Conservation (phyloP, 345 rosid species). For the Rhodamnia rubescens region DNA sequence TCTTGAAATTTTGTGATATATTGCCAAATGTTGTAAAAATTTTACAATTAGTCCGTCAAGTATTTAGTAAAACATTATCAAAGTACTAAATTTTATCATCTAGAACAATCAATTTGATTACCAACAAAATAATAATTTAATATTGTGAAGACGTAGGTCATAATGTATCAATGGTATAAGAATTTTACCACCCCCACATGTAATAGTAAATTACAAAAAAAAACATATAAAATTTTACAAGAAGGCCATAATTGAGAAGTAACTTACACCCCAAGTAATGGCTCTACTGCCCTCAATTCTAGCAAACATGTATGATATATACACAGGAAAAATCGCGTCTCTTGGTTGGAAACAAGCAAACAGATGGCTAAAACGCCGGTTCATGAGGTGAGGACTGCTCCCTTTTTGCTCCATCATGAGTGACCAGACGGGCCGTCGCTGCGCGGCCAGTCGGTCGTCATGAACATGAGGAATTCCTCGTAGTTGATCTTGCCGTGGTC, state of each 20-base stretch:
- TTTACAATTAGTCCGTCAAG: neutral
- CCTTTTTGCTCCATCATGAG: neutral
- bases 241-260: neutral
- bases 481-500: conserved; percentile 42
- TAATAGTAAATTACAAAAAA: neutral
- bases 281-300: neutral
- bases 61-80: neutral
- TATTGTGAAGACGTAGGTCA: neutral
- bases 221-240: neutral
- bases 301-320: neutral
- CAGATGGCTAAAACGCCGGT: neutral
- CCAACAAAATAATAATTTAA: neutral
- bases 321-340: neutral
- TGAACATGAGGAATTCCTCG: conserved; percentile 38
- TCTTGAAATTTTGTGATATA: neutral
- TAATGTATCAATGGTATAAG: neutral
- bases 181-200: neutral
- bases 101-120: neutral
- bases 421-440: neutral
- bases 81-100: neutral
- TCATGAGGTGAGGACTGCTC: neutral
- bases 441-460: conserved; percentile 41
- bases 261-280: neutral
- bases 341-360: neutral
- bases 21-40: neutral